These are phyloP conservation scores for Kodamaea anthophila DNA, from an alignment of 1,139 yeast genomes.

Conservation along the genomic window DNA sequence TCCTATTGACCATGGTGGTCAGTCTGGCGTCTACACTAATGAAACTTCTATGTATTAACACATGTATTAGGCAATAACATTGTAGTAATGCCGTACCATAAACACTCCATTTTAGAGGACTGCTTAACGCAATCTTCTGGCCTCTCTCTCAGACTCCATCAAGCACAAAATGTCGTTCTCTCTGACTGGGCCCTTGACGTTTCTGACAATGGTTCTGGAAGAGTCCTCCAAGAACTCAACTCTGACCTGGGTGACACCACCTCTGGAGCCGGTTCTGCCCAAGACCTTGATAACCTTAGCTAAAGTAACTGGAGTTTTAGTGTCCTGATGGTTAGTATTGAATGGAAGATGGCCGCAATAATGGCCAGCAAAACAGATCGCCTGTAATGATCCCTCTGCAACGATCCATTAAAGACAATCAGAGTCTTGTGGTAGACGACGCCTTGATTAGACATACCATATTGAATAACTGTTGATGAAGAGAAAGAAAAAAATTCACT, in stretches of 20 bases:
- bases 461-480: slow-evolving; percentile 15
- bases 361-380: too few species aligned
- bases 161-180: slow-evolving; percentile 98
- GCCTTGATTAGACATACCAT: slow-evolving; percentile 18
- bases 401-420: too few species aligned
- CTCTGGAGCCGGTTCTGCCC: slow-evolving; percentile 99
- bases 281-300: slow-evolving; percentile 99
- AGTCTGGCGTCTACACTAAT: too few species aligned
- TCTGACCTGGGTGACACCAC: slow-evolving; percentile 99
- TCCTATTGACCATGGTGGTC: too few species aligned
- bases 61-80: slow-evolving; percentile 4
- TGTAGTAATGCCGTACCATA: slow-evolving; percentile 3
- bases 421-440: too few species aligned
- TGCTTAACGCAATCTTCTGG: slow-evolving; percentile 60
- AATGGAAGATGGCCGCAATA: too few species aligned
- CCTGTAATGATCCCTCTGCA: too few species aligned
- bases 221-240: slow-evolving; percentile 98
- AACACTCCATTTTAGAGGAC: slow-evolving; percentile 2
- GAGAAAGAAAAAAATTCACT: slow-evolving; percentile 7
- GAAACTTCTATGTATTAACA: slow-evolving; percentile 4
- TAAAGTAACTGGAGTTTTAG: slow-evolving; percentile 95
- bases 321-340: too few species aligned
- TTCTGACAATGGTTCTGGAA: slow-evolving; percentile 98
- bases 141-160: slow-evolving; percentile 99
- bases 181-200: slow-evolving; percentile 99